phyloP scores from a whole-genome alignment of 768 basidiomycete genomes.

The Auriculariales sp. region DNA sequence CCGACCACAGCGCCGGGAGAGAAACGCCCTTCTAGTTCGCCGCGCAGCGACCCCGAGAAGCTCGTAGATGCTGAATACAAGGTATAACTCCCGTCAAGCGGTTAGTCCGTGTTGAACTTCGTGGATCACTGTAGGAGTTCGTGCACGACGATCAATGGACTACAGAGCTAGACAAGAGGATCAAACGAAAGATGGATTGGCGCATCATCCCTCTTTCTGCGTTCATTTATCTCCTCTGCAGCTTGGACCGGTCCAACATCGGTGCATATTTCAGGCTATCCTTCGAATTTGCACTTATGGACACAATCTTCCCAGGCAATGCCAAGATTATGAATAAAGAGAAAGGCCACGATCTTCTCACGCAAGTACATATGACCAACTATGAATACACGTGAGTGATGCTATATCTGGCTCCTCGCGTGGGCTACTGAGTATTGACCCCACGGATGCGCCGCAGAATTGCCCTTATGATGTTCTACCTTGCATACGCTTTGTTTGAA shows the following conservation, averaged over 20 bases:
- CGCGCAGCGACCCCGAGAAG: too few species aligned
- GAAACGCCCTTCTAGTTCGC: too few species aligned
- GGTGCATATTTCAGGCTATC: background rate
- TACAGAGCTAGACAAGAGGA: too few species aligned
- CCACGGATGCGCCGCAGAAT: slow-evolving; percentile 17
- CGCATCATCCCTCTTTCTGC: slow-evolving; percentile 22
- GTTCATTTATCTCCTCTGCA: slow-evolving; percentile 24
- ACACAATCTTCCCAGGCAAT: slow-evolving; percentile 13
- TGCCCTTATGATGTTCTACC: slow-evolving; percentile 24
- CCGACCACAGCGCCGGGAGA: too few species aligned
- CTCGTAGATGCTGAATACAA: too few species aligned
- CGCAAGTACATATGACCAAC: slow-evolving; percentile 14
- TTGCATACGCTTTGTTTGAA: slow-evolving; percentile 27
- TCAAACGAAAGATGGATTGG: slow-evolving; percentile 17
- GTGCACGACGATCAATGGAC: too few species aligned
- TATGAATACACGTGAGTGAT: background rate
- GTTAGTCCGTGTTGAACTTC: too few species aligned
- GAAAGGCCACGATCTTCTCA: slow-evolving; percentile 17
- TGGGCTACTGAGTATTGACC: too few species aligned
- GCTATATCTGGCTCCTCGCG: too few species aligned
- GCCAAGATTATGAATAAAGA: slow-evolving; percentile 21
- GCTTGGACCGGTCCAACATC: slow-evolving; percentile 16
- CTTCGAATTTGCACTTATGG: slow-evolving; percentile 5
- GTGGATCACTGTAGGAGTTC: too few species aligned
- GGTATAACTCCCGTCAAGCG: too few species aligned